Evolutionary conservation across 768 basidiomycete species (phyloP), one percentile per base, ranked within the genome.

Genomic region (Tephrocybe sp.): DNA sequence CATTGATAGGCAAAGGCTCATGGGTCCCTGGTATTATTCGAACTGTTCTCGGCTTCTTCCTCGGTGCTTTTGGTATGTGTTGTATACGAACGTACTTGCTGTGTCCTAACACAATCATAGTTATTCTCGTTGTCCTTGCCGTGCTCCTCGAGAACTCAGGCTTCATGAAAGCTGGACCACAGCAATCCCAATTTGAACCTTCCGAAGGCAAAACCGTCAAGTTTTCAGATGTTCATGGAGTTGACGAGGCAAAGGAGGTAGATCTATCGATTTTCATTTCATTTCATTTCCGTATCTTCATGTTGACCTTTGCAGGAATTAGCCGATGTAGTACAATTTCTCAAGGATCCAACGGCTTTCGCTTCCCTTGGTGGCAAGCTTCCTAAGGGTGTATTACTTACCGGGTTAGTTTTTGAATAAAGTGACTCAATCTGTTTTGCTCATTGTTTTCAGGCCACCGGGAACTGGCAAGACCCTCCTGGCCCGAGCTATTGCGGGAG

Each of bases 401-500:
- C 89, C n/a, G 91, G 92, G 74, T 77, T 51, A 38, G 71, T 54
- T 30, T 24, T 21, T 30, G 45, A 42, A 27, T 40, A 36, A 10
- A 6, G 51, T 25, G 48, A 24, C 40, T 43, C 19, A 24, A 10
- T 43, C 41, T 15, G 12, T 22, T 16, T 12, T 23, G 1, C 33
- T 46, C 13, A 47, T 40, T 24, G 27, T 31, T 22, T 29, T 16
- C 44, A 80, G 78, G 19, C 84, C 87, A 19, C 91, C 92, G 24
- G 92, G 95, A 55, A 98, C 97, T 13, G 97, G 97, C 64, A 99
- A 99, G 75, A 99, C 97, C 2, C 81, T 98, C 79, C 76, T 99
- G n/a, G 97, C 97, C 4, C 77, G 95, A 52, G 97, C 97, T 8
- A 87, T 97, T 5, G 97, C 97, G 2, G 97, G 97, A 40, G 97